Evolutionary conservation across 352 stramenopile genomes (phyloP).

Genomic region (Globisporangium megalacanthum): DNA sequence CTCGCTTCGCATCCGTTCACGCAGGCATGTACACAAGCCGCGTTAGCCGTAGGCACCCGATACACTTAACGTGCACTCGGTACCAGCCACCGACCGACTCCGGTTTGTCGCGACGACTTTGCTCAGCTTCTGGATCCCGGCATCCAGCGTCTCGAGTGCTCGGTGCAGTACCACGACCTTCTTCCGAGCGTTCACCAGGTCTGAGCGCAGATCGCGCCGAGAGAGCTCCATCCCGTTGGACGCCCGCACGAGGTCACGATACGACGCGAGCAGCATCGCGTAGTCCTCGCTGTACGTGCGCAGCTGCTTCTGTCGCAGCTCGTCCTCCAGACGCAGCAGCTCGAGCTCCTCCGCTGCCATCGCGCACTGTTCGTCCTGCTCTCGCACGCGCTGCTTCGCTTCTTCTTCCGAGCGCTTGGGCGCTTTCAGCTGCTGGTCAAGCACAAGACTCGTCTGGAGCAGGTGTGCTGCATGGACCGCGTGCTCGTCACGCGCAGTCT

Average conservation of each 20-base stretch:
- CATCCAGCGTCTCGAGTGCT: slow-evolving; percentile 24
- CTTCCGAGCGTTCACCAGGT: slow-evolving; percentile 27
- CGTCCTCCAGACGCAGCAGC: slow-evolving; percentile 10
- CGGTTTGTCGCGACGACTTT: slow-evolving; percentile 22
- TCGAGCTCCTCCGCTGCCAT: slow-evolving; percentile 11
- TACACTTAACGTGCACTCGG: not conserved
- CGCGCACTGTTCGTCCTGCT: slow-evolving; percentile 10
- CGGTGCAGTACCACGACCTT: slow-evolving; percentile 22
- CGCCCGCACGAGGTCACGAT: slow-evolving; percentile 16
- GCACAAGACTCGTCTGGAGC: slow-evolving; percentile 20
- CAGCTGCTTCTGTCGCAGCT: slow-evolving; percentile 3
- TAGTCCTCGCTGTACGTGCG: slow-evolving; percentile 22
- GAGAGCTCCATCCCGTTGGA: slow-evolving; percentile 25
- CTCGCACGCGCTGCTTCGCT: slow-evolving; percentile 3
- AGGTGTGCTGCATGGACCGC: slow-evolving; percentile 24
- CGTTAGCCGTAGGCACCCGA: not conserved
- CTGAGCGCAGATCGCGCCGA: slow-evolving; percentile 21
- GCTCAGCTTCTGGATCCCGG: slow-evolving; percentile 28
- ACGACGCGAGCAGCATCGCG: slow-evolving; percentile 7
- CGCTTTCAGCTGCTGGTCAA: slow-evolving; percentile 20
- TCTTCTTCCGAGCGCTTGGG: not conserved
- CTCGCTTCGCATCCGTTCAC: slow-evolving; percentile 22
- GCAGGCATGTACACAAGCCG: not conserved
- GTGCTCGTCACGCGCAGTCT: slow-evolving; percentile 18
- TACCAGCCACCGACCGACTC: slow-evolving; percentile 19